Conservation (phyloP, 2,329 filamentous ascomycete genomes). For the Decorospora gaudefroyi region DNA sequence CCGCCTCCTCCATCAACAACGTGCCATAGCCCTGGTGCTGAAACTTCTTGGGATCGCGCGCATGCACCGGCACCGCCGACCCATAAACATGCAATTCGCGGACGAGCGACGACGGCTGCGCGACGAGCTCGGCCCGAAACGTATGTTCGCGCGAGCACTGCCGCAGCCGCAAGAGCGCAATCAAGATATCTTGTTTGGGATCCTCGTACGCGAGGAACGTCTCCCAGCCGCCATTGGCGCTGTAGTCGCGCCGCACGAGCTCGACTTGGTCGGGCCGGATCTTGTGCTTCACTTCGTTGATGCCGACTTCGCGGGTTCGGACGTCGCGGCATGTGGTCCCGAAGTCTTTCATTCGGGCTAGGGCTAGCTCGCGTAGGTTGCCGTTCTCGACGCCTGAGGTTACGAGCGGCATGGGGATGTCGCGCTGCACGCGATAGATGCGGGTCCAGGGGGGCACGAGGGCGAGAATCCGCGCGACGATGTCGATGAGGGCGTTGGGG, state of each 20-base stretch:
- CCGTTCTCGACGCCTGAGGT: conserved; percentile 98
- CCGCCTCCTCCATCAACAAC: conserved; percentile 95
- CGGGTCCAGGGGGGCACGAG: conserved; percentile 96
- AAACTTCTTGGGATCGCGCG: conserved; percentile 92
- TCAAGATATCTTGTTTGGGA: conserved; percentile 96
- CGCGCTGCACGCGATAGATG: conserved; percentile 96
- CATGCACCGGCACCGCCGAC: conserved; percentile 95
- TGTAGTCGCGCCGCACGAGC: conserved; percentile 89
- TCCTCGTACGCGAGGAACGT: conserved; percentile 98
- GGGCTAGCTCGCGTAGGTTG: conserved; percentile 87
- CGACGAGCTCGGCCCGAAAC: conserved; percentile 82
- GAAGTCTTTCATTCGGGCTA: conserved; percentile 99
- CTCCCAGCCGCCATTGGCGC: conserved; percentile 96
- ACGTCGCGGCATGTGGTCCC: conserved; percentile 97
- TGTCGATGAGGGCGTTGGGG: conserved; percentile 91
- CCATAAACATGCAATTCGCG: conserved; percentile 96
- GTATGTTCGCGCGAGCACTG: conserved; percentile 93
- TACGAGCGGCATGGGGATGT: conserved; percentile 99
- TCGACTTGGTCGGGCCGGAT: conserved; percentile 96
- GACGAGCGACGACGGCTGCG: conserved; percentile 88
- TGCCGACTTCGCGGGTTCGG: conserved; percentile 91
- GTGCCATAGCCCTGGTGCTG: conserved; percentile 98
- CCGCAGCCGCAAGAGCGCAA: conserved; percentile 82
- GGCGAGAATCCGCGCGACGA: conserved; percentile 93
- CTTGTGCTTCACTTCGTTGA: conserved; percentile 99